A percentile compares a stretch with the other conserved stretches of the same genome.
Conservation (phyloP, 169 alveolate species). For the Eimeria acervulina region DNA sequence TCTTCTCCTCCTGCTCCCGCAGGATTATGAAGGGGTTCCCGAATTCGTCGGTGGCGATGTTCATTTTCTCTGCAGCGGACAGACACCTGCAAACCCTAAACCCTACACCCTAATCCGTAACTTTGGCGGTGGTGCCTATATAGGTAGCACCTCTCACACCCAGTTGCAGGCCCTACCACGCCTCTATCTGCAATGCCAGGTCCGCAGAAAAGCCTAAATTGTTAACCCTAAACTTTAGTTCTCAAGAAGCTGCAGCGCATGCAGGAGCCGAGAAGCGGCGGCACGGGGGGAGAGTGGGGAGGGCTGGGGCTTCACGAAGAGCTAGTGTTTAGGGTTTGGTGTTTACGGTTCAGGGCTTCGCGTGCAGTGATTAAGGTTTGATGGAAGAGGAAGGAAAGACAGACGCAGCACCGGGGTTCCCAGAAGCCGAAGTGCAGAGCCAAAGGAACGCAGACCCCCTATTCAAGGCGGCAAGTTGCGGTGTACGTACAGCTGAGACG, state of each 20-base stretch:
- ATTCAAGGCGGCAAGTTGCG: neutral
- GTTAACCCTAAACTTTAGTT: conserved; percentile 4
- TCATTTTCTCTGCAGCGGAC: conserved; percentile 81
- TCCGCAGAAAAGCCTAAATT: neutral
- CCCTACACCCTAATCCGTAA: conserved; percentile 35
- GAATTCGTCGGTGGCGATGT: conserved; percentile 98
- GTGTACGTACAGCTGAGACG: conserved; percentile 13
- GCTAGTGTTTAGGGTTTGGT: neutral
- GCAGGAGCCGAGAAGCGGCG: neutral
- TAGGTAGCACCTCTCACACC: too few species aligned
- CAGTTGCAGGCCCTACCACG: too few species aligned
- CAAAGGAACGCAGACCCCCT: neutral
- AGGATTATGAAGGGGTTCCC: conserved; percentile 99
- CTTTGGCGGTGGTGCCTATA: too few species aligned
- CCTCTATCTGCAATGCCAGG: too few species aligned
- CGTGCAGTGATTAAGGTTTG: neutral
- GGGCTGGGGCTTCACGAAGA: neutral
- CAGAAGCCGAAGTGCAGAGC: conserved; percentile 1
- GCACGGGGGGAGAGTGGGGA: neutral
- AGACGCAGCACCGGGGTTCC: neutral
- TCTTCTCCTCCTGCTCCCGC: conserved; percentile 97
- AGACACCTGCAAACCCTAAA: conserved; percentile 33
- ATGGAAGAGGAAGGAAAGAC: neutral
- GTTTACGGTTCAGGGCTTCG: neutral
- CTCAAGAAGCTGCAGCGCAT: neutral